phyloP scores from a whole-genome alignment of 805 yeast genomes.

The Kurtzmaniella fragi region DNA sequence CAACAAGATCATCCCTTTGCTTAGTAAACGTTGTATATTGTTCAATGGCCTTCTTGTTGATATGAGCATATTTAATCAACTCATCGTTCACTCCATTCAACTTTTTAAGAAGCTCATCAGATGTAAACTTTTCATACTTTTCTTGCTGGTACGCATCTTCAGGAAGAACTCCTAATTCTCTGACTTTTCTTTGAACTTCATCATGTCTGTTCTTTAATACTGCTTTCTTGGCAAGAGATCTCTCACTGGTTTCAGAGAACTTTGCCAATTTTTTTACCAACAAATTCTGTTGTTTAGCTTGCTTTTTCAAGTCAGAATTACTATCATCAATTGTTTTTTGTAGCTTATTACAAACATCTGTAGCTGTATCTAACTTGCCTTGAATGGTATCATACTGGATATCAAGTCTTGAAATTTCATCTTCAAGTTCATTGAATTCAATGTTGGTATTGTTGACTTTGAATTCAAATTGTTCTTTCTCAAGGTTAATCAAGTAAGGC shows the following conservation, averaged over 20 bases:
- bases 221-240: slow-evolving; percentile 56
- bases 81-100: slow-evolving; percentile 53
- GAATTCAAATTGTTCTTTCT: slow-evolving; percentile 6
- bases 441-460: no score
- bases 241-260: slow-evolving; percentile 61
- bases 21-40: slow-evolving; percentile 69
- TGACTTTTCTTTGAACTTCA: slow-evolving; percentile 64
- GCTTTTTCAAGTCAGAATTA: slow-evolving; percentile 39
- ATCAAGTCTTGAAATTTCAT: slow-evolving; percentile 19
- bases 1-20: slow-evolving; percentile 62
- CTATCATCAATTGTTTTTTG: slow-evolving; percentile 25
- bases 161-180: slow-evolving; percentile 85
- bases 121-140: slow-evolving; percentile 36
- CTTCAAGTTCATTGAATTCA: slow-evolving; percentile 11
- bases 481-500: slow-evolving; percentile 37
- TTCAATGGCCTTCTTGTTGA: slow-evolving; percentile 86
- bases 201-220: slow-evolving; percentile 58
- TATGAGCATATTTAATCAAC: slow-evolving; percentile 63
- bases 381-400: slow-evolving; percentile 24
- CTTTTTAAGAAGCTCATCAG: slow-evolving; percentile 49
- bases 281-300: slow-evolving; percentile 54
- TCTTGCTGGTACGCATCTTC: slow-evolving; percentile 64
- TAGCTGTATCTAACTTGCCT: slow-evolving; percentile 21
- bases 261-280: slow-evolving; percentile 54
- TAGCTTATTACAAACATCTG: slow-evolving; percentile 21